These are phyloP conservation scores for Aegilops sharonensis DNA, from an alignment of 176 grass and related monocot species.

Conservation along the genomic window DNA sequence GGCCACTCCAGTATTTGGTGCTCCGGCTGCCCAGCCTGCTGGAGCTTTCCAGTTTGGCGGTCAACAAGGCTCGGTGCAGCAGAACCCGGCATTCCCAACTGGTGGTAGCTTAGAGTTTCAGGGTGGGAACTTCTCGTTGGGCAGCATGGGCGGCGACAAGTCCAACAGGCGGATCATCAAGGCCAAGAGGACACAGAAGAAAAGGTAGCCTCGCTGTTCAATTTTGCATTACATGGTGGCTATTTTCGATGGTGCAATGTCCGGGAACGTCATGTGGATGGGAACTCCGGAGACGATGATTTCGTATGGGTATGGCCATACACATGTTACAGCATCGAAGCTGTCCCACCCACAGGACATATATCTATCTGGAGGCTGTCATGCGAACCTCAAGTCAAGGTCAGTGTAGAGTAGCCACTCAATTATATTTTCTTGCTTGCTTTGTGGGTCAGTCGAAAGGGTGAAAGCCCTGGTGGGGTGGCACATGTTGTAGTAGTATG, in stretches of 20 bases:
- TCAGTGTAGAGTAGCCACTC: constrained; percentile 24
- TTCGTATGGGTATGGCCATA: constrained; percentile 2
- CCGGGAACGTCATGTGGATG: not conserved
- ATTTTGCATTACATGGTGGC: not conserved
- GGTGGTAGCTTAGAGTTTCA: constrained; percentile 55
- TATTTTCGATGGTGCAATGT: not conserved
- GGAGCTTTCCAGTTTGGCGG: constrained; percentile 55
- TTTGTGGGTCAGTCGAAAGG: not conserved
- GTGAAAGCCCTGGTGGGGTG: constrained; percentile 16
- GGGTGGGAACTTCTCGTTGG: constrained; percentile 60
- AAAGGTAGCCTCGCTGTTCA: constrained; percentile 24
- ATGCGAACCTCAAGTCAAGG: constrained; percentile 25
- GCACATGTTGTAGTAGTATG: constrained; percentile 19
- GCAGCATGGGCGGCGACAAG: constrained; percentile 53
- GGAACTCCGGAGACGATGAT: not conserved
- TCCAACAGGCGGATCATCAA: constrained; percentile 54
- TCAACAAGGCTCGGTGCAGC: constrained; percentile 39
- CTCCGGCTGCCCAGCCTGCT: constrained; percentile 23
- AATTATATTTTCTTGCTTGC: constrained; percentile 1
- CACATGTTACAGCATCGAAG: not conserved
- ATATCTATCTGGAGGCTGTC: constrained; percentile 1
- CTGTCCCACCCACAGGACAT: not conserved
- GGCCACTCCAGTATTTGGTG: constrained; percentile 36
- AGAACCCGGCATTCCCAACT: constrained; percentile 42
- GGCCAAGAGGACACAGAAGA: constrained; percentile 42